These are phyloP conservation scores for Rhinocladiella similis DNA, from an alignment of 2,329 filamentous ascomycete species.

Conservation along the genomic window DNA sequence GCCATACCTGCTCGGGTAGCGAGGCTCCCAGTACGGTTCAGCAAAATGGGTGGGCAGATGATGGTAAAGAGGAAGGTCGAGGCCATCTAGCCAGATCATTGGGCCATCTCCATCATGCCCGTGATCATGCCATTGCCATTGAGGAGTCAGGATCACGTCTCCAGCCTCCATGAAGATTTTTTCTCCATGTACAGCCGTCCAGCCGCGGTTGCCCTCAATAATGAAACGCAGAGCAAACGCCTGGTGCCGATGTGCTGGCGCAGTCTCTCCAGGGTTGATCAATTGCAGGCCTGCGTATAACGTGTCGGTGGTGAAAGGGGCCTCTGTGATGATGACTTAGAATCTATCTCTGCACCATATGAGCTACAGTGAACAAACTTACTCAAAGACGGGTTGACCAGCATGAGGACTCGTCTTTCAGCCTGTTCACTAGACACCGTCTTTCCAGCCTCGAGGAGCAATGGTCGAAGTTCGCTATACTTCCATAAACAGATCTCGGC, in stretches of 20 bases:
- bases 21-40: slow-evolving; percentile 48
- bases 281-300: slow-evolving; percentile 59
- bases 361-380: too few species aligned
- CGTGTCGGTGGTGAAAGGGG: slow-evolving; percentile 55
- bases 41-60: slow-evolving; percentile 56
- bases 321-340: slow-evolving; percentile 1
- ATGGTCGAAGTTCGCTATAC: too few species aligned
- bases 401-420: slow-evolving; percentile 2
- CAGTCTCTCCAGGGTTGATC: slow-evolving; percentile 57
- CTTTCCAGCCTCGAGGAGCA: background rate
- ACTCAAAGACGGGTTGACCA: slow-evolving; percentile 1
- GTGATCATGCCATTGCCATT: slow-evolving; percentile 62
- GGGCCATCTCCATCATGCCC: slow-evolving; percentile 57
- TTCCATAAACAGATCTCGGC: too few species aligned
- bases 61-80: slow-evolving; percentile 55
- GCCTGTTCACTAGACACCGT: background rate
- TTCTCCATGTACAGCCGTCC: slow-evolving; percentile 58
- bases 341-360: too few species aligned
- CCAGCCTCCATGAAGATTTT: slow-evolving; percentile 54
- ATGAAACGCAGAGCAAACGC: slow-evolving; percentile 60
- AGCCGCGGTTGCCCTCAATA: slow-evolving; percentile 57
- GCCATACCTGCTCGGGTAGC: slow-evolving; percentile 47
- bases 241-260: slow-evolving; percentile 57
- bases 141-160: slow-evolving; percentile 59
- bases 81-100: slow-evolving; percentile 59